Conservation (phyloP, 495 filamentous ascomycete species). For the Penicillium bialowiezense region DNA sequence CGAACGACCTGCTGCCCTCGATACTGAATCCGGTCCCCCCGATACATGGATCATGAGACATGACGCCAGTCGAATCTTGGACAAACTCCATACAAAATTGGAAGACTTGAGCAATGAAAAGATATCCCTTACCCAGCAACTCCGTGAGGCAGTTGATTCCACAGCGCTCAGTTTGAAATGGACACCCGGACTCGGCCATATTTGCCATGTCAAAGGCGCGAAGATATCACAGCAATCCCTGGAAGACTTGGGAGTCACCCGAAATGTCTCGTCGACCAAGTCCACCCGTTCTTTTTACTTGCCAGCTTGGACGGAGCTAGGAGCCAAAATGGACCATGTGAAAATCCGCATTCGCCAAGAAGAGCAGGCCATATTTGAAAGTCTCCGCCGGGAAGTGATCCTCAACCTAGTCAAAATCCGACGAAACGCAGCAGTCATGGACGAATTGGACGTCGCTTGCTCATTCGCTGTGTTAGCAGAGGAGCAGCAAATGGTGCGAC, state of each 20-base stretch:
- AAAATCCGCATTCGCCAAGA: slow-evolving; percentile 75
- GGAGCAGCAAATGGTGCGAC: slow-evolving; percentile 71
- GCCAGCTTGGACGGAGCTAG: slow-evolving; percentile 78
- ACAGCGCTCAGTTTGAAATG: slow-evolving; percentile 72
- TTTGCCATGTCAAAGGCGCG: slow-evolving; percentile 80
- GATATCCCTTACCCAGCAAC: slow-evolving; percentile 49
- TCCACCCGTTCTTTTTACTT: slow-evolving; percentile 82
- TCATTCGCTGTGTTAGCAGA: slow-evolving; percentile 75
- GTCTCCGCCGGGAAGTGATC: slow-evolving; percentile 72
- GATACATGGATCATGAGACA: slow-evolving; percentile 85
- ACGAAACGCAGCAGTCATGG: slow-evolving; percentile 82
- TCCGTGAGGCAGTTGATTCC: slow-evolving; percentile 57
- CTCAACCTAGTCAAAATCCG: slow-evolving; percentile 76
- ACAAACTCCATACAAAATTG: slow-evolving; percentile 63
- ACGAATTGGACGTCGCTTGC: slow-evolving; percentile 85
- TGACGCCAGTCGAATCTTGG: slow-evolving; percentile 63
- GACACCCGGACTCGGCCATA: slow-evolving; percentile 79
- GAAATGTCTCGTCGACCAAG: slow-evolving; percentile 72
- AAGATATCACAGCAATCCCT: slow-evolving; percentile 58
- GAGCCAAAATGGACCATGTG: slow-evolving; percentile 66
- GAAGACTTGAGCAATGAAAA: slow-evolving; percentile 57
- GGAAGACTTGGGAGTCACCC: slow-evolving; percentile 46
- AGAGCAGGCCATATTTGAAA: slow-evolving; percentile 70
- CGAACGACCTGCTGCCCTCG: slow-evolving; percentile 22
- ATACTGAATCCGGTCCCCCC: slow-evolving; percentile 34